phyloP scores from a whole-genome alignment of 768 basidiomycete genomes.

The Russula brevipes region DNA sequence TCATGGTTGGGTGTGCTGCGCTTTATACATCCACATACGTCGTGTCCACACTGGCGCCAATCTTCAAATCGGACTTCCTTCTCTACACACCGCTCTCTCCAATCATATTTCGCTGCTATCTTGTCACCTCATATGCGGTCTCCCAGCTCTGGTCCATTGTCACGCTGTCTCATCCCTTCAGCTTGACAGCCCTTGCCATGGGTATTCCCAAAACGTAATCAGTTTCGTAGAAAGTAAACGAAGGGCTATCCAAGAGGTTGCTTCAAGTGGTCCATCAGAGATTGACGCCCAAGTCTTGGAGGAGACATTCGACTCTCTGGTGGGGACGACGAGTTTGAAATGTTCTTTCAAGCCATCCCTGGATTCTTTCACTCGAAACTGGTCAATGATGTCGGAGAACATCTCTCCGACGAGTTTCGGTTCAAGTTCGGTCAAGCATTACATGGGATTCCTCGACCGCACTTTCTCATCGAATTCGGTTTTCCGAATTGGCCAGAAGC shows the following conservation, averaged over 20 bases:
- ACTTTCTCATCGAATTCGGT: not conserved
- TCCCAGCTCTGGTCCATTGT: not conserved
- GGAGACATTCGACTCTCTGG: not conserved
- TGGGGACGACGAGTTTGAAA: not conserved
- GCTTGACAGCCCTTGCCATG: not conserved
- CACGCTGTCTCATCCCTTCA: not conserved
- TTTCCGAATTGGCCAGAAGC: not conserved
- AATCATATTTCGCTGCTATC: not conserved
- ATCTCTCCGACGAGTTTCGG: not conserved
- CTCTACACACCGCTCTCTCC: not conserved
- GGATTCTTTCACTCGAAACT: constrained; percentile 2
- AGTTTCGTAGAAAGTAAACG: not conserved
- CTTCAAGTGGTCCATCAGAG: not conserved
- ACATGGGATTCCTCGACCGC: not conserved
- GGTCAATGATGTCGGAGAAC: too few relatives aligned
- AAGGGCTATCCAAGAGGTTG: not conserved
- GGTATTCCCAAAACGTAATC: not conserved
- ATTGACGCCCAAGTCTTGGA: not conserved
- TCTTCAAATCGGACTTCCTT: not conserved
- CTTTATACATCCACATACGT: not conserved
- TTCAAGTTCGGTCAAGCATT: not conserved
- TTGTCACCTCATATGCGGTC: not conserved
- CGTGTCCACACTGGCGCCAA: not conserved
- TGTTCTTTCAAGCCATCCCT: constrained; percentile 6
- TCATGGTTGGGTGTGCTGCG: not conserved